phyloP scores from a whole-genome alignment of 345 rosid species.

The Bruguiera parviflora region DNA sequence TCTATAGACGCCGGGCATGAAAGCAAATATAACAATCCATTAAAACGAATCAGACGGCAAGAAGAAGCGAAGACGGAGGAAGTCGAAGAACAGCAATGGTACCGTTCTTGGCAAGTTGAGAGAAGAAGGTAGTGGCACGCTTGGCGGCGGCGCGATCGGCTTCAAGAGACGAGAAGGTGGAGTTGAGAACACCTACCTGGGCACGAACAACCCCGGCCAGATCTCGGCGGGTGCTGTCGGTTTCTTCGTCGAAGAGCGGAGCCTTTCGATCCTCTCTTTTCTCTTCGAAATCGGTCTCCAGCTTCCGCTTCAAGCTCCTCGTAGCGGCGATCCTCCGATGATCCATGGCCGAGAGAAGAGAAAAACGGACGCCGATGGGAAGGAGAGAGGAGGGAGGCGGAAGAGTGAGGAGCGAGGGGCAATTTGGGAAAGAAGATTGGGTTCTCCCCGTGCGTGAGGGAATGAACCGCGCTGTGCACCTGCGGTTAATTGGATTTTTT shows the following conservation, averaged over 20 bases:
- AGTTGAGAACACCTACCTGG: conserved; percentile 45
- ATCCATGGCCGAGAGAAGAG: conserved; percentile 34
- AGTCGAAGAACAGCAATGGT: not conserved
- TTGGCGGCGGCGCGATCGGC: conserved; percentile 46
- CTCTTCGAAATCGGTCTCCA: conserved; percentile 31
- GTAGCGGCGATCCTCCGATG: conserved; percentile 32
- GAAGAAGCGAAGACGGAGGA: not conserved
- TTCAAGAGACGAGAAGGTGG: conserved; percentile 37
- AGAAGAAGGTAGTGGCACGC: conserved; percentile 39
- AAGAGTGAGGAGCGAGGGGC: not conserved
- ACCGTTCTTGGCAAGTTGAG: conserved; percentile 59
- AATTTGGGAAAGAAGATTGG: conserved; percentile 10
- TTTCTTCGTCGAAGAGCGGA: conserved; percentile 7
- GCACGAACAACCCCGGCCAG: conserved; percentile 32
- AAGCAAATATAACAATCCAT: too few relatives aligned
- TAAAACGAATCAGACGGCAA: not conserved
- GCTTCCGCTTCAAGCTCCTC: conserved; percentile 55
- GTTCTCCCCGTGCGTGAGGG: not conserved
- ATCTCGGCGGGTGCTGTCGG: conserved; percentile 18
- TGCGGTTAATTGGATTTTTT: too few relatives aligned
- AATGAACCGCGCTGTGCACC: not conserved
- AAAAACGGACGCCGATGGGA: not conserved
- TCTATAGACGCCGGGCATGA: too few relatives aligned
- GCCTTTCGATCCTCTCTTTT: conserved; percentile 26
- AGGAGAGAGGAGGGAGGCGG: not conserved